Conservation (phyloP, 768 basidiomycete species). For the Lentinula lateritia region DNA sequence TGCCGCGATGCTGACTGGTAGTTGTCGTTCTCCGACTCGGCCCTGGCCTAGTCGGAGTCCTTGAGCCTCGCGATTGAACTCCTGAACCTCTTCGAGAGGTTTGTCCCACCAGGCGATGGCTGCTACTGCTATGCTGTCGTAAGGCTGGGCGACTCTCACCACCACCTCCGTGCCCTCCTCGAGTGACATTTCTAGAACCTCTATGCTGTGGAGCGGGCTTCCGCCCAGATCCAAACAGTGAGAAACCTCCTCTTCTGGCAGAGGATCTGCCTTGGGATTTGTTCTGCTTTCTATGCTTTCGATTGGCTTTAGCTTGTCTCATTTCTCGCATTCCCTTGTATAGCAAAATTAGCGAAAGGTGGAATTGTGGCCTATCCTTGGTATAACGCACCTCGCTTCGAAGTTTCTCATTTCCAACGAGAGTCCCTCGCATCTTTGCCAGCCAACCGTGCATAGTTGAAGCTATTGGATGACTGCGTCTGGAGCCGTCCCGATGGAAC, state of each 20-base stretch:
- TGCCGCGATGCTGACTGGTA: neutral
- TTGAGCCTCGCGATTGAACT: neutral
- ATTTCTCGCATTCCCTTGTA: slow-evolving; percentile 65
- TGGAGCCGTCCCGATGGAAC: slow-evolving; percentile 39
- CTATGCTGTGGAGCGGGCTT: slow-evolving; percentile 4
- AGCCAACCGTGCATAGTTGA: slow-evolving; percentile 73
- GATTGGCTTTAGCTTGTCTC: slow-evolving; percentile 39
- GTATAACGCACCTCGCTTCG: slow-evolving; percentile 36
- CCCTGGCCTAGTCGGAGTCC: neutral
- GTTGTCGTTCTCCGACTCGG: neutral
- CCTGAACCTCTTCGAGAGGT: slow-evolving; percentile 11
- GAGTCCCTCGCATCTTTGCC: slow-evolving; percentile 72
- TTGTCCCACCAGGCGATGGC: slow-evolving; percentile 14
- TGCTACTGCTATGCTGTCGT: slow-evolving; percentile 12
- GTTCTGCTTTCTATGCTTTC: slow-evolving; percentile 1
- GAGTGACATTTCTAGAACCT: neutral
- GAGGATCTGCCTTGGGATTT: neutral
- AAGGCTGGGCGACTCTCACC: neutral
- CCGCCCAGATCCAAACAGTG: slow-evolving; percentile 14
- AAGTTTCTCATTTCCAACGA: slow-evolving; percentile 55
- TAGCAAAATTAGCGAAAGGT: slow-evolving; percentile 1
- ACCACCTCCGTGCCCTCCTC: neutral
- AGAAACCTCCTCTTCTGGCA: neutral
- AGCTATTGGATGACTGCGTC: slow-evolving; percentile 40
- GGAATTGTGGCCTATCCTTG: neutral